Percentiles rank a stretch among this genome's conserved stretches.
Evolutionary conservation across 108 stramenopile species (phyloP).

Genomic region (Skeletonema grethae): DNA sequence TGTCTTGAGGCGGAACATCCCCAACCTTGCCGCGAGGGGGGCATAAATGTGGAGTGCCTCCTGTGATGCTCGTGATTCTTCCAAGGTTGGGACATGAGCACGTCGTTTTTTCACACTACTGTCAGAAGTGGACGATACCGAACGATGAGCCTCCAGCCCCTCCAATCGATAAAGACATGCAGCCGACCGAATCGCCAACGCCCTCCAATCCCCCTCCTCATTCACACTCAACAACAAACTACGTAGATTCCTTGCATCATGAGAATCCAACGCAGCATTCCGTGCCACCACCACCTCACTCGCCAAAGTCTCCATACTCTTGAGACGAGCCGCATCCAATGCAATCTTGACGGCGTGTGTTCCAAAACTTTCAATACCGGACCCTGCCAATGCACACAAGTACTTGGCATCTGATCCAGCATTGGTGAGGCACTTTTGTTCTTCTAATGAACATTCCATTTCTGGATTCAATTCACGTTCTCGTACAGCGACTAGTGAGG

Average conservation of each 20-base stretch:
- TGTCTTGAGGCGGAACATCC: constrained; percentile 87
- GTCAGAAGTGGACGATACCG: background rate
- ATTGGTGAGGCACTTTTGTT: constrained; percentile 11
- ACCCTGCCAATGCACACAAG: constrained; percentile 46
- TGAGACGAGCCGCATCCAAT: constrained; percentile 69
- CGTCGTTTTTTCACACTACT: background rate
- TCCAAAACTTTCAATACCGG: constrained; percentile 47
- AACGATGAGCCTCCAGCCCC: constrained; percentile 44
- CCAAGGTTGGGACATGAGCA: constrained; percentile 21
- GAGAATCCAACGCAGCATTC: constrained; percentile 18
- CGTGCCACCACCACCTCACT: constrained; percentile 24
- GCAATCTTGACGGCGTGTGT: constrained; percentile 62
- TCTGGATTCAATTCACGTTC: constrained; percentile 16
- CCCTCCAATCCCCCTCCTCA: constrained; percentile 82
- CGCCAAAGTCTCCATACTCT: constrained; percentile 65
- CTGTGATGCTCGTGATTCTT: constrained; percentile 55
- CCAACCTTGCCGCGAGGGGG: constrained; percentile 77
- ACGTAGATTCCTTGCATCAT: constrained; percentile 57
- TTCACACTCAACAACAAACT: constrained; percentile 59
- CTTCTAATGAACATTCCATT: constrained; percentile 17
- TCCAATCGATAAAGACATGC: constrained; percentile 75
- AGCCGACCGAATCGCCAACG: constrained; percentile 80
- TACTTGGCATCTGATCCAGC: constrained; percentile 28
- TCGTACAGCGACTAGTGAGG: constrained; percentile 50
- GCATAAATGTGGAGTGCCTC: constrained; percentile 86